Percentiles rank a stretch among this genome's conserved stretches.
Conservation (phyloP, 441 rosid species). For the Gossypium davidsonii region DNA sequence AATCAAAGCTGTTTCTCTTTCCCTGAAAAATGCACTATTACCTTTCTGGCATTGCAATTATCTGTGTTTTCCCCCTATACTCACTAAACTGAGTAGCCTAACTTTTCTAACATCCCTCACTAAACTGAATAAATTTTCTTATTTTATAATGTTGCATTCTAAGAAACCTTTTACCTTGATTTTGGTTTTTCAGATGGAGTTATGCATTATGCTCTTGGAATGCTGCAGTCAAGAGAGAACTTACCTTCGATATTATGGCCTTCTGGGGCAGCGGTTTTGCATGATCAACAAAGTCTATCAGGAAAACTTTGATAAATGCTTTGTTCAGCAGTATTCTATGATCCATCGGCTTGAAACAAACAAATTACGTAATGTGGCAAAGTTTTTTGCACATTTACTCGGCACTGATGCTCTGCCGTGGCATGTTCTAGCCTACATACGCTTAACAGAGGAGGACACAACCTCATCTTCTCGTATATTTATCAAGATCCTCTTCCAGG, state of each 20-base stretch:
- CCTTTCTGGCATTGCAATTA: not conserved
- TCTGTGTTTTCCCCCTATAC: not conserved
- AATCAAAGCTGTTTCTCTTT: not conserved
- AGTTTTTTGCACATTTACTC: conserved; percentile 86
- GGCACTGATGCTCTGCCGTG: conserved; percentile 86
- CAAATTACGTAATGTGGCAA: conserved; percentile 75
- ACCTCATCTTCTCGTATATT: conserved; percentile 87
- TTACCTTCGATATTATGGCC: conserved; percentile 79
- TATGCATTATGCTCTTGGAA: conserved; percentile 84
- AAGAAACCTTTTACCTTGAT: not conserved
- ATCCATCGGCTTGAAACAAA: conserved; percentile 86
- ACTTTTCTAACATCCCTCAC: not conserved
- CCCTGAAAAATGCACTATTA: not conserved
- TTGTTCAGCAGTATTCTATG: conserved; percentile 87
- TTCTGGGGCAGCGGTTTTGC: conserved; percentile 86
- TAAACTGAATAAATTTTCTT: not conserved
- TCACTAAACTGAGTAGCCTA: not conserved
- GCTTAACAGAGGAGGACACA: conserved; percentile 83
- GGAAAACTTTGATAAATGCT: conserved; percentile 80
- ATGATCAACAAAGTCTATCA: conserved; percentile 81
- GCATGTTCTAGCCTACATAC: conserved; percentile 78
- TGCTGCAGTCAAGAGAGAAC: conserved; percentile 96
- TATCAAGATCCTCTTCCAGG: conserved; percentile 95
- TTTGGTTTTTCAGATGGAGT: conserved; percentile 63
- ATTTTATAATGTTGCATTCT: not conserved